Conservation (phyloP, 2,329 filamentous ascomycete species). For the Chaetomiaceae sp. region DNA sequence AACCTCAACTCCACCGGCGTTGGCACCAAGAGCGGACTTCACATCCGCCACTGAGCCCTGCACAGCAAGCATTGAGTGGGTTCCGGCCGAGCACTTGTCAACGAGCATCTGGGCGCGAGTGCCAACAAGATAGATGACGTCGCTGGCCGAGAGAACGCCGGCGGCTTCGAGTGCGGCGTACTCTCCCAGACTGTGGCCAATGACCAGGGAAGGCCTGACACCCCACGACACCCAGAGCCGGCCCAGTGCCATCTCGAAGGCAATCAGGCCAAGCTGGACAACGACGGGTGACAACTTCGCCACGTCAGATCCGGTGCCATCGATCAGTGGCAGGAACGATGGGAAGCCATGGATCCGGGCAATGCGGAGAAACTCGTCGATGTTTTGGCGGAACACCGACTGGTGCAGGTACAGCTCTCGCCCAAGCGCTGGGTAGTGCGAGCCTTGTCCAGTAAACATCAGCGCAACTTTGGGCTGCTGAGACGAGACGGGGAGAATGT, state of each 20-base stretch:
- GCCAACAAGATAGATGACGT: slow-evolving; percentile 67
- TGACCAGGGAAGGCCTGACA: slow-evolving; percentile 47
- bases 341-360: slow-evolving; percentile 48
- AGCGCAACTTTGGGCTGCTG: slow-evolving; percentile 45
- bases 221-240: slow-evolving; percentile 52
- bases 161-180: slow-evolving; percentile 67
- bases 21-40: slow-evolving; percentile 43
- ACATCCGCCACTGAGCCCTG: slow-evolving; percentile 46
- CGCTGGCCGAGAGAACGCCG: slow-evolving; percentile 63
- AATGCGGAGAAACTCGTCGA: slow-evolving; percentile 52
- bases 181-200: slow-evolving; percentile 63
- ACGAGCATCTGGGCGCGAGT: slow-evolving; percentile 59
- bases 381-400: slow-evolving; percentile 43
- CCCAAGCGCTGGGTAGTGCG: slow-evolving; percentile 46
- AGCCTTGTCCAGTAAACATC: slow-evolving; percentile 52
- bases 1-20: slow-evolving; percentile 37
- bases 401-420: slow-evolving; percentile 44
- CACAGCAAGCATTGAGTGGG: slow-evolving; percentile 53
- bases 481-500: slow-evolving; percentile 37
- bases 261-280: slow-evolving; percentile 48
- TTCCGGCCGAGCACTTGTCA: slow-evolving; percentile 57
- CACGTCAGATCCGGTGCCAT: slow-evolving; percentile 39
- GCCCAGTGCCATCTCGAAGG: slow-evolving; percentile 52
- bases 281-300: slow-evolving; percentile 43
- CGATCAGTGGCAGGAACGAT: slow-evolving; percentile 47